Base-by-base conservation (phyloP, 805 yeast species). In the Saturnispora sanitii region DNA sequence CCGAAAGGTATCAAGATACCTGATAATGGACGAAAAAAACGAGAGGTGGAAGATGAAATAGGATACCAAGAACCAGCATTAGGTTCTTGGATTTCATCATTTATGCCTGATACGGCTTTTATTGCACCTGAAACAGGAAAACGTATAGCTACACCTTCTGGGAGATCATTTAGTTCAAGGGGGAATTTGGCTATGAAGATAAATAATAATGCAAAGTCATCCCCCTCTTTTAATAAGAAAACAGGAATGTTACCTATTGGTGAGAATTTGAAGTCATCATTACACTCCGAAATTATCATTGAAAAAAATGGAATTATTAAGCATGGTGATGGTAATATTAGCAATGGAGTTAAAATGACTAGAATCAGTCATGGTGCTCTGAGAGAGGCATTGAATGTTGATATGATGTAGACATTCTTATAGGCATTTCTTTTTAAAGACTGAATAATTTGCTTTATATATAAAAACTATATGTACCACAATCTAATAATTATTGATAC, bases 351-450 rank as follows among this genome's bases (percentile, higher is more conserved):
- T 17, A 36, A 57, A n/a, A 54, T 55, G 32, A 56, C 68, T 11
- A 58, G 67, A 34, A 64, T 72, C 22, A 71, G 74, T 44, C 72
- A 65, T 47, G 60, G 65, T n/a, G 69, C 73, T 1, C 51, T 71
- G 16, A 52, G 64, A 42, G 76, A 71, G 30, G 77, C 77, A 2
- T 53, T 71, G 23, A 51, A 54, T 34, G 44, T 46, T 40, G 50
- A 52, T 6, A 50, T 58, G 37, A 26, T 25, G 11, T 25, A 25
- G 12, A 9, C 21, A 17, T 6, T 23, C n/a, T n/a, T 23, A 8
- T 15, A 7, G 21, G 22, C 3, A 19, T 5, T 9, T n/a, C n/a
- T n/a, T n/a, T n/a, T n/a, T n/a, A n/a, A 23, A 21, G 13, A 7
- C 30, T 13, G 7, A 8, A 13, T 15, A n/a, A n/a, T n/a, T n/a